Base-by-base conservation (phyloP, 768 basidiomycete species). In the Phylloporus rhodoxanthus region DNA sequence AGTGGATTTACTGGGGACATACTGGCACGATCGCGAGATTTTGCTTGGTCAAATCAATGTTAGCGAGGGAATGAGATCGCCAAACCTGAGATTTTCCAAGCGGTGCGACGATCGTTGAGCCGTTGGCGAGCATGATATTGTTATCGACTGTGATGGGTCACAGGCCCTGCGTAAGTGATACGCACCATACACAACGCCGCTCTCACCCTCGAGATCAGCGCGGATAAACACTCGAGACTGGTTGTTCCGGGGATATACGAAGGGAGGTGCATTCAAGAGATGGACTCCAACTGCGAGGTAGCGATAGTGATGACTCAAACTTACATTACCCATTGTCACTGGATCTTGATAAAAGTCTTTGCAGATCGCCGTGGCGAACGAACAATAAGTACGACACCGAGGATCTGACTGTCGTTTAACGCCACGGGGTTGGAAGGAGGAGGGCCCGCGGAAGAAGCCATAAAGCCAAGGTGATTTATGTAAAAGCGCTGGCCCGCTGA, bases 161-260 rank as follows among this genome's bases (percentile, higher is more conserved):
- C 38, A 89, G 61, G 11, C 86, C 87, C 62, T 89, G 87, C 9
- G 83, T 65, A 45, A 88, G 65, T 0, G 87, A 83, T 20, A 78
- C 68, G 9, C 85, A 81, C 5, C 79, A 52, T 74, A 73, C 38
- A 83, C 81, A 15, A 84, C 81, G 32, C 73, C 78, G 15, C 75
- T 78, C 66, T 89, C 86, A 15, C 79, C 84, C 6, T 83, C 83
- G 23, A 76, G 78, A 63, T 88, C 85, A 1, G 87, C 85, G 15
- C 75, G 77, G 44, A 81, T 73, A 30, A 62, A 59, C 51, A 78
- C 68, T 58, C 76, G 71, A 45, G 58, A 62, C 42, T 67, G 64
- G 37, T 72, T 51, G 59, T 66, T 0, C 74, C 75, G 9, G 69
- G 55, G 45, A 87, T 80, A 54, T 73, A 75, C 8, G 72, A 76